Base-by-base conservation (phyloP, 306 rosid genomes). In the Quercus rubra region DNA sequence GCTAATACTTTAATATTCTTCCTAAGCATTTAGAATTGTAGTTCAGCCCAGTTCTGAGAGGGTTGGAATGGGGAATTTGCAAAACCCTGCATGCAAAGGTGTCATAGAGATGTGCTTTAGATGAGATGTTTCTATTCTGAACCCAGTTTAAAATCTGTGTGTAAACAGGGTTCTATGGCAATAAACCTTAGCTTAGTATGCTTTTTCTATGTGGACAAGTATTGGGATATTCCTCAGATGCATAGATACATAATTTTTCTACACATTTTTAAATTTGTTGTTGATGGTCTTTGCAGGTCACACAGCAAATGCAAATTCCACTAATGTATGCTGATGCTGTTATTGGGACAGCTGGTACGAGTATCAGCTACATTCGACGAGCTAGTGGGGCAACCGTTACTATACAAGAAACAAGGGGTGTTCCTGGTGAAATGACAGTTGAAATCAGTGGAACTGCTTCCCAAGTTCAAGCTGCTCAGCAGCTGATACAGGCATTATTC, bases 381-480 rank as follows among this genome's bases (percentile, higher is more conserved):
- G 97, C 94, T 67, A 96, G 99, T 81, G 98, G 98, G 70, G 96
- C 99, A 57, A 93, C 97, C 30, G 98, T 96, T 64, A 84, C 99
- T 23, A 93, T 96, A 38, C 98, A 96, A 84, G 99, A 96, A 89
- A 87, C 98, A 4, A 87, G 97, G 86, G 99, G 98, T 79, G 97
- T 91, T 83, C 99, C 98, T 43, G 95, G 96, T 74, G 98, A 96
- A 86, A 96, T 96, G 99, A 96, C 99, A 12, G 99, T 93, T 82
- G 99, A 96, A 82, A 89, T 96, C 61, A 93, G 97, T 82, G 98
- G 99, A 77, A 86, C 93, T 78, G 96, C 98, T 83, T 86, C 98
- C 74, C 96, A 93, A 83, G 97, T 91, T 74, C 99, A 91, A 81
- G 88, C 98, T 12, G 99, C 99, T 52, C 97, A 93, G 86, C 99